Percentiles rank a stretch among this genome's conserved stretches.
phyloP scores from a whole-genome alignment of 176 grass and related monocot species.

The Lolium rigidum region DNA sequence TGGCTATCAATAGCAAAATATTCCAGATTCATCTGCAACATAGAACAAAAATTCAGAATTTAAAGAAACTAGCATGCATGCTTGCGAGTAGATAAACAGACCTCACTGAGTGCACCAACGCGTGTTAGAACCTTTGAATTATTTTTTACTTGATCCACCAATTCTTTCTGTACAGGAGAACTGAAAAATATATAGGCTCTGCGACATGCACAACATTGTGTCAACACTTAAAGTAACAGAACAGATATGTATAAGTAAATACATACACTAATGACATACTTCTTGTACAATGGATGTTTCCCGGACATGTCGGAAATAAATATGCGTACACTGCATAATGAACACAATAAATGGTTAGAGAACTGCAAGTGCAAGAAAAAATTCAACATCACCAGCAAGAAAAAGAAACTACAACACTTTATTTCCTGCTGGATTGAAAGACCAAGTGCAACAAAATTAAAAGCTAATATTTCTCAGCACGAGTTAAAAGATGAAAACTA shows the following conservation, averaged over 20 bases:
- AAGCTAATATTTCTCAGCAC: conserved; percentile 12
- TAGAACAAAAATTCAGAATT: conserved; percentile 32
- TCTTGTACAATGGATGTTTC: conserved; percentile 81
- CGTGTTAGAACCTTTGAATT: conserved; percentile 69
- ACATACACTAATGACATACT: conserved; percentile 61
- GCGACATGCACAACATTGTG: conserved; percentile 16
- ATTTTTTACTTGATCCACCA: conserved; percentile 67
- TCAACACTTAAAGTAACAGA: conserved; percentile 25
- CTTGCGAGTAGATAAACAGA: conserved; percentile 25
- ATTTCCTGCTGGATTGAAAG: not conserved
- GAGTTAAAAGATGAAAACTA: conserved; percentile 8
- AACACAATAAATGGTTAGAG: conserved; percentile 39
- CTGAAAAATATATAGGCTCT: conserved; percentile 93
- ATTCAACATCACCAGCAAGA: conserved; percentile 24
- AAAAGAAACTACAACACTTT: conserved; percentile 5
- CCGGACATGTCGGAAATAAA: conserved; percentile 92
- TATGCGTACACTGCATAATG: conserved; percentile 63
- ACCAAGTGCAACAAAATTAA: not conserved
- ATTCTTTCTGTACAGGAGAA: conserved; percentile 64
- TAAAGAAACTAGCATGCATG: conserved; percentile 11
- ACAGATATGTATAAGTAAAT: conserved; percentile 35
- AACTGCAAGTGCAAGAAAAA: conserved; percentile 18
- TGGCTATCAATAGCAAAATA: conserved; percentile 88
- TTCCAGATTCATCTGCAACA: conserved; percentile 86
- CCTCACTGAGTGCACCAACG: conserved; percentile 82